These are phyloP conservation scores for Juncus inflexus DNA, from an alignment of 176 grass and related monocot genomes.

Conservation along the genomic window DNA sequence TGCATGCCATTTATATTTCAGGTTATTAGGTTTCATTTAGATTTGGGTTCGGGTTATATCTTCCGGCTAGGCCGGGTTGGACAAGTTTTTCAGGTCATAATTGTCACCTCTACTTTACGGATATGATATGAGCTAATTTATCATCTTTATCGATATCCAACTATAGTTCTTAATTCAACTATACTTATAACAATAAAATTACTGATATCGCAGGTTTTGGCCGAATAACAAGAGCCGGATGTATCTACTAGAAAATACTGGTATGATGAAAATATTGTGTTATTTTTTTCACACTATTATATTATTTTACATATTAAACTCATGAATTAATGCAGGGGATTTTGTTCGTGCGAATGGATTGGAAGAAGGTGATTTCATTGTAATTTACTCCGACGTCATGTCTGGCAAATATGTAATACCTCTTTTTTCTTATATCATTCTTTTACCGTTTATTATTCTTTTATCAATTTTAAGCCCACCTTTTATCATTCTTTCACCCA, in stretches of 20 bases:
- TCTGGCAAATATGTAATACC: slow-evolving; percentile 84
- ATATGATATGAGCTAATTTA: no score
- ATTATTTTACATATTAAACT: neutral
- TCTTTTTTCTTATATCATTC: neutral
- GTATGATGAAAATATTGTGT: slow-evolving; percentile 23
- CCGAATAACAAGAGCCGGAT: slow-evolving; percentile 99
- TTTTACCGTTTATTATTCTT: neutral
- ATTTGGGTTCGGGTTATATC: no score
- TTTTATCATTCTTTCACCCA: neutral
- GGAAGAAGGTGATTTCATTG: slow-evolving; percentile 84
- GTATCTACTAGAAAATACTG: slow-evolving; percentile 93
- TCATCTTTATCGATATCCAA: no score
- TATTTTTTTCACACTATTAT: neutral
- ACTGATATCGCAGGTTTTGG: slow-evolving; percentile 61
- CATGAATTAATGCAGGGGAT: slow-evolving; percentile 41
- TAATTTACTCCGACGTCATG: slow-evolving; percentile 78
- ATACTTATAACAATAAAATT: no score
- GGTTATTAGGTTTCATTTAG: no score
- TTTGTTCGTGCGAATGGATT: slow-evolving; percentile 77
- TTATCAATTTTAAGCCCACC: neutral
- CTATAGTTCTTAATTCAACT: no score
- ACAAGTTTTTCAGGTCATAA: no score
- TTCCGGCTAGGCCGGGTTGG: no score
- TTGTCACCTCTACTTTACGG: no score
- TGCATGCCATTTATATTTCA: no score